Conservation (phyloP, 1,139 yeast genomes). For the Candida glucosophila region DNA sequence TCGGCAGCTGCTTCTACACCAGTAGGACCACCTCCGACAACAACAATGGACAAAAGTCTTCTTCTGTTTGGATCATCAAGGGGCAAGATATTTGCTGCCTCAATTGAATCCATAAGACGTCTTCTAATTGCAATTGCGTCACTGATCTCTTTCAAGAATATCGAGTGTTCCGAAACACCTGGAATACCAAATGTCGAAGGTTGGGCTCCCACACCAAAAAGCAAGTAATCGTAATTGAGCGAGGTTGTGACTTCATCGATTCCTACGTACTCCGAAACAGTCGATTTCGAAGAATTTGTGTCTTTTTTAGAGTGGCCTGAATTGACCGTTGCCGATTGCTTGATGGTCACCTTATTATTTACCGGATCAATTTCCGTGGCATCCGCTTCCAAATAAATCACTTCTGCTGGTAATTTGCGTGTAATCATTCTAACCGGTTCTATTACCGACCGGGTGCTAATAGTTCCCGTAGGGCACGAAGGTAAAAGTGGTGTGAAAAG, state of each 20-base stretch:
- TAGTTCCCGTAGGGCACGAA: constrained; percentile 88
- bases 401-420: constrained; percentile 67
- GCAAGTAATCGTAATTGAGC: constrained; percentile 67
- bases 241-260: constrained; percentile 40
- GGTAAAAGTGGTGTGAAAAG: constrained; percentile 91
- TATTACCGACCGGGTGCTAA: constrained; percentile 82
- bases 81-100: constrained; percentile 73
- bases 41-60: constrained; percentile 73
- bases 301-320: constrained; percentile 49
- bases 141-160: constrained; percentile 78
- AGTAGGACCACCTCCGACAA: constrained; percentile 95
- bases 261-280: constrained; percentile 29
- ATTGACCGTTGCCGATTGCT: constrained; percentile 43
- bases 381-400: constrained; percentile 83
- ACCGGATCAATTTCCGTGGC: constrained; percentile 76
- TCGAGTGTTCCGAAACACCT: constrained; percentile 82
- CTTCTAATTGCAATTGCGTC: constrained; percentile 74
- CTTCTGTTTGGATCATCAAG: constrained; percentile 70
- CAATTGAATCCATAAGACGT: constrained; percentile 72
- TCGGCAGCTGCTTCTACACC: constrained; percentile 97
- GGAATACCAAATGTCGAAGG: constrained; percentile 91
- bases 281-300: constrained; percentile 43
- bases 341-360: constrained; percentile 51
- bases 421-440: constrained; percentile 77
- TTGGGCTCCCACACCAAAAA: constrained; percentile 87